phyloP scores from a whole-genome alignment of 345 rosid genomes.

The Chamaenerion angustifolium region DNA sequence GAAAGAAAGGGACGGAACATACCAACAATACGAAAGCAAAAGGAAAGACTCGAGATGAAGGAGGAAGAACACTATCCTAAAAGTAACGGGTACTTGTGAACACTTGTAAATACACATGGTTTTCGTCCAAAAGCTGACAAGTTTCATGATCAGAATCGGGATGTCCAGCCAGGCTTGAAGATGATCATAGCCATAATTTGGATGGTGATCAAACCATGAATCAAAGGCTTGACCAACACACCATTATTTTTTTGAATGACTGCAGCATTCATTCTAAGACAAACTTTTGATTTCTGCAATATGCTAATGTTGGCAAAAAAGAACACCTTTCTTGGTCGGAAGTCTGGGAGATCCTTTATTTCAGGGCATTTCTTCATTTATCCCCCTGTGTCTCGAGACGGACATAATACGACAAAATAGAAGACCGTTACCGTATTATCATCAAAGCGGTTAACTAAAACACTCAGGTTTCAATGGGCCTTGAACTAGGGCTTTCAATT shows the following conservation, averaged over 20 bases:
- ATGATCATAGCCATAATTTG: conserved; percentile 27
- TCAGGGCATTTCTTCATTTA: conserved; percentile 13
- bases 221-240: no score
- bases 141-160: conserved; percentile 20
- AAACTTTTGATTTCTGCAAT: background rate
- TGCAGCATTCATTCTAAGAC: no score
- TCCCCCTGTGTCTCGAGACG: conserved; percentile 8
- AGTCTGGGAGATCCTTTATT: conserved; percentile 22
- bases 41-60: conserved; percentile 42
- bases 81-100: conserved; percentile 30
- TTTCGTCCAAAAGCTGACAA: conserved; percentile 11
- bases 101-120: no score
- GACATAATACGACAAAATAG: conserved; percentile 16
- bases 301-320: conserved; percentile 11
- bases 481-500: no score
- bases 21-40: conserved; percentile 37
- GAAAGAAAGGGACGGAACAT: conserved; percentile 33
- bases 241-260: no score
- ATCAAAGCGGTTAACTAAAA: no score
- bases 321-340: conserved; percentile 13
- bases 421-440: no score
- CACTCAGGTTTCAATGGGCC: no score
- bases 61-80: conserved; percentile 23
- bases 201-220: conserved; percentile 8
- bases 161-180: conserved; percentile 26